Base-by-base conservation (phyloP, 176 grass and related monocot genomes). In the Zoysia pacifica region DNA sequence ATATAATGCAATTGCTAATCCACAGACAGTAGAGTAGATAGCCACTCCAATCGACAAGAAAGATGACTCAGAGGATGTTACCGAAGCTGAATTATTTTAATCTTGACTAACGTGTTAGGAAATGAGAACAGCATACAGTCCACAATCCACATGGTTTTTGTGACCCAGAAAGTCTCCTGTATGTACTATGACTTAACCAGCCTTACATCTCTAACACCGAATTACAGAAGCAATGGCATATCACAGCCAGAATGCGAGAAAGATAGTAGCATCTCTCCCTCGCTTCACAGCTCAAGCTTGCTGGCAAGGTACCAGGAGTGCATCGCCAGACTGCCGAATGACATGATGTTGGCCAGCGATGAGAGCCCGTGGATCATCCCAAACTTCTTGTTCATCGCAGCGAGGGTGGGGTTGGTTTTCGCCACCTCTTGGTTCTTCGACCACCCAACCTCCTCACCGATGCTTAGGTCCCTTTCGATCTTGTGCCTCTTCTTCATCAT, bases 401-500 rank as follows among this genome's bases (percentile, higher is more conserved):
- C 74, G 1, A 97, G 91, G 76, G 83, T 83, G 20, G 90, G 90
- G 75, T 94, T 94, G 14, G 55, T 87, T 70, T 97, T 97, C 1
- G 95, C 91, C 49, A 88, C 86, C 69, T 97, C 85, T 40, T 91
- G 81, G n/a, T 94, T 97, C 83, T 93, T 94, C 3, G 95, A 93
- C 92, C 92, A 94, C 65, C 95, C 95, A 0, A 97, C 87, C 85
- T 97, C 95, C 28, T 94, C 87, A 7, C 95, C 95, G 4, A 97
- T 94, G 80, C 62, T 91, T 11, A 97, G 81, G 9, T 97, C 95
- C 75, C 90, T 86, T 74, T 97, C 95, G 2, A 97, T 89, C 80
- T 93, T 97, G 87, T 97, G 95, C 86, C 95, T 90, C 85, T 91
- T 94, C 81, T 91, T 97, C 95, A 97, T 97, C 92, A 94, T 97